Conservation (phyloP, 1,284 basidiomycete genomes). For the Sanguinoderma infundibulare region DNA sequence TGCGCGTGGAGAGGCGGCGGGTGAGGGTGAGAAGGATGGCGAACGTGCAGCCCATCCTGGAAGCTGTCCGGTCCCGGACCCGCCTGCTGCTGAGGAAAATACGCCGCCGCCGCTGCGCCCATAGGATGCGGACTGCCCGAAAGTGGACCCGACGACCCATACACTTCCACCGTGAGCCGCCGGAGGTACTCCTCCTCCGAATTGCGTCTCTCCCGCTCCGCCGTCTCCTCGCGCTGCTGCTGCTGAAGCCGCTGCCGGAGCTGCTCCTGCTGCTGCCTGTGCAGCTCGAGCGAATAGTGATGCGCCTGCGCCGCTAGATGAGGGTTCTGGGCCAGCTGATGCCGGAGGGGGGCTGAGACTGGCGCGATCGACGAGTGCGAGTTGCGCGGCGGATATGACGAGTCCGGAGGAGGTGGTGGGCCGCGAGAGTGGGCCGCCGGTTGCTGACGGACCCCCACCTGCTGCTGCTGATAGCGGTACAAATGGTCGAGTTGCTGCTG, state of each 20-base stretch:
- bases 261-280: conserved; percentile 47
- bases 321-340: conserved; percentile 22
- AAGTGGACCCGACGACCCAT: conserved; percentile 19
- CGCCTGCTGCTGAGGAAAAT: conserved; percentile 22
- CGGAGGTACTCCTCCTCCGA: conserved; percentile 29
- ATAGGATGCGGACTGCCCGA: conserved; percentile 24
- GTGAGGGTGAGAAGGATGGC: conserved; percentile 19
- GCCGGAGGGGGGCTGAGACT: conserved; percentile 31
- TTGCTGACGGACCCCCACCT: conserved; percentile 18
- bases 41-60: conserved; percentile 14
- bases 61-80: conserved; percentile 2
- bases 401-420: conserved; percentile 54
- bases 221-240: conserved; percentile 27
- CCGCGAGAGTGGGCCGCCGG: conserved; percentile 44
- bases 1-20: conserved; percentile 20
- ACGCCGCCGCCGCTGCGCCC: conserved; percentile 14
- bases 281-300: conserved; percentile 49
- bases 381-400: conserved; percentile 48
- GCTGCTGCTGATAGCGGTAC: conserved; percentile 33
- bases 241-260: conserved; percentile 29
- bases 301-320: conserved; percentile 28
- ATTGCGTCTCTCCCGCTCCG: conserved; percentile 28
- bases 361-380: conserved; percentile 51
- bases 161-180: conserved; percentile 23
- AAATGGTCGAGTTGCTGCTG: conserved; percentile 38